phyloP scores from a whole-genome alignment of 192 early-diverging fungal genomes.

The Umbelopsis ramanniana region DNA sequence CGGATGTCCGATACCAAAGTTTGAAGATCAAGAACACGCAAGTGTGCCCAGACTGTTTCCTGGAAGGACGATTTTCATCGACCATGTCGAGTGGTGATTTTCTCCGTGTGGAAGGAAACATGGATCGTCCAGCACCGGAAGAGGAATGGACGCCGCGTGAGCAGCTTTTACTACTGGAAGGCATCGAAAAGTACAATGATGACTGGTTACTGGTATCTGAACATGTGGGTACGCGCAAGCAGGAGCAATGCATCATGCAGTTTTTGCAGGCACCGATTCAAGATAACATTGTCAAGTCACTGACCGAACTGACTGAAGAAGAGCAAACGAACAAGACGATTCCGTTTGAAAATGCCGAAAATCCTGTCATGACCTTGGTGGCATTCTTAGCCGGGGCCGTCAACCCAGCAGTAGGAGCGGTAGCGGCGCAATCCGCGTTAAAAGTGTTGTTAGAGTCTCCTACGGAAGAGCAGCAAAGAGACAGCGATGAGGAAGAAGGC shows the following conservation, averaged over 20 bases:
- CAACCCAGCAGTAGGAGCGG: slow-evolving; percentile 83
- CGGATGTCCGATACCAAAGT: slow-evolving; percentile 79
- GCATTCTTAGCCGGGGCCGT: slow-evolving; percentile 89
- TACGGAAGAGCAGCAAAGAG: slow-evolving; percentile 32
- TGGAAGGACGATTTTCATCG: slow-evolving; percentile 92
- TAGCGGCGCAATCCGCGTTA: slow-evolving; percentile 86
- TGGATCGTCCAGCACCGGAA: slow-evolving; percentile 54
- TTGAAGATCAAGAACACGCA: slow-evolving; percentile 71
- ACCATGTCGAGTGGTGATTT: slow-evolving; percentile 86
- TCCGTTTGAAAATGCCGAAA: slow-evolving; percentile 83
- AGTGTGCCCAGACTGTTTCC: slow-evolving; percentile 87
- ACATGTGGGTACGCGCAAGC: slow-evolving; percentile 86
- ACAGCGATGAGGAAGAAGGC: slow-evolving; percentile 30
- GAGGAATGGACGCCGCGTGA: slow-evolving; percentile 90
- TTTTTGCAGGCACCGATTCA: slow-evolving; percentile 92
- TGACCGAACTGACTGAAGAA: slow-evolving; percentile 41
- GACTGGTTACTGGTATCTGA: slow-evolving; percentile 93
- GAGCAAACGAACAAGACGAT: slow-evolving; percentile 65
- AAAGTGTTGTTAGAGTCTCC: slow-evolving; percentile 59
- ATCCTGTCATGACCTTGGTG: slow-evolving; percentile 90
- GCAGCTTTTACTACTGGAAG: slow-evolving; percentile 86
- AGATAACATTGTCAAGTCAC: slow-evolving; percentile 66
- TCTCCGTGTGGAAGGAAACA: slow-evolving; percentile 65
- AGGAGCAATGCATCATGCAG: slow-evolving; percentile 89
- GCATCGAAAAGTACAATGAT: slow-evolving; percentile 90